Conservation (phyloP, 805 yeast species). For the Huiozyma sinensis region DNA sequence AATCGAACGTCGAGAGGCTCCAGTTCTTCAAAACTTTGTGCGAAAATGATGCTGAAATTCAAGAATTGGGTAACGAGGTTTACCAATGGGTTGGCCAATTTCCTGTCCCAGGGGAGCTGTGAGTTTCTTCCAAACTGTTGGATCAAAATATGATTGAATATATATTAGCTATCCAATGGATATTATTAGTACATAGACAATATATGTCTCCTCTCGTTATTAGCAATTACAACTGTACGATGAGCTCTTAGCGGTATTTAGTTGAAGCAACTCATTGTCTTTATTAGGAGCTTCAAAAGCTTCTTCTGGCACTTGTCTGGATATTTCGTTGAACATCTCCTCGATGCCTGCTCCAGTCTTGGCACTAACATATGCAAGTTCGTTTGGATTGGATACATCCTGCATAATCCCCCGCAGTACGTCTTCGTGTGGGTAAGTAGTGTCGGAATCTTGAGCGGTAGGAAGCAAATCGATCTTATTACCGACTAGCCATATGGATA, state of each 20-base stretch:
- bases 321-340: conserved; percentile 36
- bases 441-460: conserved; percentile 29
- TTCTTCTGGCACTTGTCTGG: conserved; percentile 10
- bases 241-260: too few relatives aligned
- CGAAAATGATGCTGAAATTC: conserved; percentile 49
- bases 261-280: too few relatives aligned
- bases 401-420: background rate
- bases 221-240: too few relatives aligned
- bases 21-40: conserved; percentile 65
- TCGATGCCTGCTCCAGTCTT: conserved; percentile 41
- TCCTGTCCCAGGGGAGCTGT: conserved; percentile 82
- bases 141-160: too few relatives aligned
- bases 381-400: background rate
- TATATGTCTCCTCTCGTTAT: too few relatives aligned
- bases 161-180: too few relatives aligned
- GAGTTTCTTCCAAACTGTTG: background rate
- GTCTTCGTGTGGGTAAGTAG: background rate
- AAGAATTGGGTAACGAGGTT: conserved; percentile 53
- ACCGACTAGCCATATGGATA: conserved; percentile 65
- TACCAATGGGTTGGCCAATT: conserved; percentile 59
- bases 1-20: conserved; percentile 53
- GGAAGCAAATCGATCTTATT: conserved; percentile 54
- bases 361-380: conserved; percentile 38
- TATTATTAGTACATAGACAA: too few relatives aligned
- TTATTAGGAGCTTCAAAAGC: conserved; percentile 7